phyloP scores from a whole-genome alignment of 768 basidiomycete genomes.

The Kwoniella heveanensis region DNA sequence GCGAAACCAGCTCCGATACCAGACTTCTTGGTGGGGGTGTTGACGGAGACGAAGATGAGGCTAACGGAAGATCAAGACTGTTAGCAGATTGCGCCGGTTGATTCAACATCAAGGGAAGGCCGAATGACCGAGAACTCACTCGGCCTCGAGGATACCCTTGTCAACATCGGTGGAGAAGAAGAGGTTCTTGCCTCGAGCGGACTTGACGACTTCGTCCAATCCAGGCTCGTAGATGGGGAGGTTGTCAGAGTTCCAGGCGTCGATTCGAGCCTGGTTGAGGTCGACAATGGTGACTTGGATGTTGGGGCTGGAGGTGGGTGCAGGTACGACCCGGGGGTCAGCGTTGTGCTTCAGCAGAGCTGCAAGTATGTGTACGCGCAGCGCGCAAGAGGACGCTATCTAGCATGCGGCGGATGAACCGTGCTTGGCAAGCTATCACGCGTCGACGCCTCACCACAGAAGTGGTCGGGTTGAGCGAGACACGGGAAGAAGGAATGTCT shows the following conservation, averaged over 20 bases:
- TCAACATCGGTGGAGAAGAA: slow-evolving; percentile 97
- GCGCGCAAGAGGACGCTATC: neutral
- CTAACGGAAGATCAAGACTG: too few species aligned
- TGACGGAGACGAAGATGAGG: slow-evolving; percentile 96
- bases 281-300: slow-evolving; percentile 97
- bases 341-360: neutral
- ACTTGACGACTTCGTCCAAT: slow-evolving; percentile 82
- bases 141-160: slow-evolving; percentile 87
- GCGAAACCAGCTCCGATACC: slow-evolving; percentile 98
- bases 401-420: too few species aligned
- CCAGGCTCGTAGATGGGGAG: slow-evolving; percentile 99
- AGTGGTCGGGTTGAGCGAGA: neutral
- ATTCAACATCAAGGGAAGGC: too few species aligned
- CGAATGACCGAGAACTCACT: slow-evolving; percentile 61
- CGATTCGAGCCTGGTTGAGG: slow-evolving; percentile 88
- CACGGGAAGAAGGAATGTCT: neutral
- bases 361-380: neutral
- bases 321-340: neutral
- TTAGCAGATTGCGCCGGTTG: too few species aligned
- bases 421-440: neutral
- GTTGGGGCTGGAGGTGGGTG: slow-evolving; percentile 62
- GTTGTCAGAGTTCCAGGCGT: slow-evolving; percentile 88
- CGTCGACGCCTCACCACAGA: slow-evolving; percentile 2
- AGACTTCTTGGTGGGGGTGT: slow-evolving; percentile 97
- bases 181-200: slow-evolving; percentile 87